These are phyloP conservation scores for Geranium incanum DNA, from an alignment of 441 rosid species.

Conservation along the genomic window DNA sequence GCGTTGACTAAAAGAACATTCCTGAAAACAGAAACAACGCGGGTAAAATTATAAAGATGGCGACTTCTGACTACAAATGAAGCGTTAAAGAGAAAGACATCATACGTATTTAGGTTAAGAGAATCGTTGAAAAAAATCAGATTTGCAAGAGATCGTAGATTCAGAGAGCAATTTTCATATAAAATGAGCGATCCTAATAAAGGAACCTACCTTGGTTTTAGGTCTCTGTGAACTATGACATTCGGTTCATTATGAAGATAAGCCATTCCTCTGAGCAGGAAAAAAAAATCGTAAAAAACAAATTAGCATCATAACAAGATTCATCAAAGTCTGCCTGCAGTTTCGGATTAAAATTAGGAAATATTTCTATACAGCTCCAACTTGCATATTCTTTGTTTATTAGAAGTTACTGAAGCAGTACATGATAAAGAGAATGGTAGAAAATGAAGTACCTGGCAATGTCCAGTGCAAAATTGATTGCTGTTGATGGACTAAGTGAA, in stretches of 20 bases:
- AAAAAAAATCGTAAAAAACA: slow-evolving; percentile 13
- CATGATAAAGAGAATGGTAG: background rate
- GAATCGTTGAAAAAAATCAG: background rate
- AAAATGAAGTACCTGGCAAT: slow-evolving; percentile 58
- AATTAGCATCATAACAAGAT: slow-evolving; percentile 21
- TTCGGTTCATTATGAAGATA: slow-evolving; percentile 97
- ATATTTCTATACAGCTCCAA: slow-evolving; percentile 1
- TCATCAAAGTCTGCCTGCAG: background rate
- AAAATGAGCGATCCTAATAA: background rate
- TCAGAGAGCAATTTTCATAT: background rate
- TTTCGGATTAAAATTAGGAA: background rate
- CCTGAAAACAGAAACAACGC: slow-evolving; percentile 34
- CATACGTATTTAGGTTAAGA: background rate
- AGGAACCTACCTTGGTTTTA: slow-evolving; percentile 74
- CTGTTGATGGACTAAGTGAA: slow-evolving; percentile 72
- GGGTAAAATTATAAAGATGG: slow-evolving; percentile 13
- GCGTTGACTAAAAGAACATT: slow-evolving; percentile 95
- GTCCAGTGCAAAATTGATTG: slow-evolving; percentile 87
- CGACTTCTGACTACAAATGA: background rate
- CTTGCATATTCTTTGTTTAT: background rate
- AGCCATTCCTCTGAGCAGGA: slow-evolving; percentile 79
- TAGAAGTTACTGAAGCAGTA: background rate
- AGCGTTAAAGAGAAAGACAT: background rate
- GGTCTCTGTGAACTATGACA: slow-evolving; percentile 87
- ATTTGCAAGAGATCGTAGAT: background rate